phyloP scores from a whole-genome alignment of 2,329 filamentous ascomycete genomes.

The Nemania abortiva region DNA sequence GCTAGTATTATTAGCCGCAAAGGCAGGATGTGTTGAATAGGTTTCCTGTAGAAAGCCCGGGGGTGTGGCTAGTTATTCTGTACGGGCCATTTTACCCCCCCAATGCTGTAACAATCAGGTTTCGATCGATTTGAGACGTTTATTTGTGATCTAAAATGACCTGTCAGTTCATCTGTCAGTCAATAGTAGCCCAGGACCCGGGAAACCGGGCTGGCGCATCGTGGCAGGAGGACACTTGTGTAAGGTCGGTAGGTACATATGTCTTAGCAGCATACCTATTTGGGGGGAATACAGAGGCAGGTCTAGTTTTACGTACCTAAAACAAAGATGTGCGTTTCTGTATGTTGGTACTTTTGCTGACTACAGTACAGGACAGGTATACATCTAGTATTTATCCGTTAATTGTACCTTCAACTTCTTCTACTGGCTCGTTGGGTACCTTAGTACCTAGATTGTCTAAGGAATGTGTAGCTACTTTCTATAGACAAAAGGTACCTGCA shows the following conservation, averaged over 20 bases:
- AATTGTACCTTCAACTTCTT: background rate
- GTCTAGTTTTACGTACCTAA: background rate
- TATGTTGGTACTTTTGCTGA: background rate
- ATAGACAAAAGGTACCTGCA: background rate
- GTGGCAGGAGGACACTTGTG: constrained; percentile 30
- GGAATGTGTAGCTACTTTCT: background rate
- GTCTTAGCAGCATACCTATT: background rate
- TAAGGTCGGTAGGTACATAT: background rate
- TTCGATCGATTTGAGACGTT: constrained; percentile 38
- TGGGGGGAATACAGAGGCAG: background rate
- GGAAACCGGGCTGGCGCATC: constrained; percentile 40
- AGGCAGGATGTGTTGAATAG: constrained; percentile 16
- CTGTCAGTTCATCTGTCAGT: constrained; percentile 33
- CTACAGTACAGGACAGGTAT: background rate
- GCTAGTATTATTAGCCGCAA: constrained; percentile 34
- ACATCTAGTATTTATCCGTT: background rate
- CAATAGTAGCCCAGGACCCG: constrained; percentile 37
- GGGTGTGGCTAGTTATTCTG: constrained; percentile 7
- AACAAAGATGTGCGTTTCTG: background rate
- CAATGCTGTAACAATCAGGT: constrained; percentile 19
- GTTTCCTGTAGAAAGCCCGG: background rate
- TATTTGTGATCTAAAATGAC: constrained; percentile 27
- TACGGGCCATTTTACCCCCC: constrained; percentile 9
- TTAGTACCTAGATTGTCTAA: background rate
- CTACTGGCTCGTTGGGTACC: background rate